Percentiles rank a stretch among this genome's conserved stretches.
Evolutionary conservation across 768 basidiomycete species (phyloP).

Genomic region (Rhodosporidiobolus sp.): DNA sequence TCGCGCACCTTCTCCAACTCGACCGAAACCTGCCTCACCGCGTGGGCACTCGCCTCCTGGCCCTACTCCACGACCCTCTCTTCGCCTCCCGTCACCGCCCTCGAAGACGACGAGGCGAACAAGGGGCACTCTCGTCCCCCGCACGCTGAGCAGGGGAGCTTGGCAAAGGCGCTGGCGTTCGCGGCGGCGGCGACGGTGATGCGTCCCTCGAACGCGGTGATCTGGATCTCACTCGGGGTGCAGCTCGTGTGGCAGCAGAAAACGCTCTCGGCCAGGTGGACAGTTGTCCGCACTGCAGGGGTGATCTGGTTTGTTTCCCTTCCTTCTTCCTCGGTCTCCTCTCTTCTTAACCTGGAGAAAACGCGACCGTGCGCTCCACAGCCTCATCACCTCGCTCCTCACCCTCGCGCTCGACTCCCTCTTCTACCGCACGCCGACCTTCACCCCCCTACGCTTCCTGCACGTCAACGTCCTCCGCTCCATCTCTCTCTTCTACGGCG

Average conservation of each 20-base stretch:
- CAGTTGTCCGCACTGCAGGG: neutral
- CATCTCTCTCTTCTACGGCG: slow-evolving; percentile 89
- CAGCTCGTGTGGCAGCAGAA: neutral
- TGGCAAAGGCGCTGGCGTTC: slow-evolving; percentile 54
- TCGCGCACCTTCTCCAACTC: slow-evolving; percentile 90
- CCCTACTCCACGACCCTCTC: slow-evolving; percentile 48
- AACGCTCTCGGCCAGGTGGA: accelerated
- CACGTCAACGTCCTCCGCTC: slow-evolving; percentile 69
- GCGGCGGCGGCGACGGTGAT: slow-evolving; percentile 76
- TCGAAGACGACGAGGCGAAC: neutral
- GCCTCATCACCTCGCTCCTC: neutral
- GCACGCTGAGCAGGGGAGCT: neutral
- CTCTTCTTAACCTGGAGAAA: neutral
- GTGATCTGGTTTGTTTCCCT: neutral
- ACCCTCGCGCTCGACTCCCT: slow-evolving; percentile 61
- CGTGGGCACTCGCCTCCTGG: slow-evolving; percentile 70
- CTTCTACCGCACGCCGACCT: slow-evolving; percentile 66
- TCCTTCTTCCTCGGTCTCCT: no score
- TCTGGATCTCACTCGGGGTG: slow-evolving; percentile 72
- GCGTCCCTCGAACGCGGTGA: slow-evolving; percentile 80
- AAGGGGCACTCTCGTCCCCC: neutral
- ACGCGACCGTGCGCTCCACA: neutral
- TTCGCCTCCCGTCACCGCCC: neutral
- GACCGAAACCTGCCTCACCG: slow-evolving; percentile 79
- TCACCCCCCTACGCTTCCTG: slow-evolving; percentile 76